phyloP scores from a whole-genome alignment of 495 filamentous ascomycete genomes.

The Aspergillus coremiiformis region DNA sequence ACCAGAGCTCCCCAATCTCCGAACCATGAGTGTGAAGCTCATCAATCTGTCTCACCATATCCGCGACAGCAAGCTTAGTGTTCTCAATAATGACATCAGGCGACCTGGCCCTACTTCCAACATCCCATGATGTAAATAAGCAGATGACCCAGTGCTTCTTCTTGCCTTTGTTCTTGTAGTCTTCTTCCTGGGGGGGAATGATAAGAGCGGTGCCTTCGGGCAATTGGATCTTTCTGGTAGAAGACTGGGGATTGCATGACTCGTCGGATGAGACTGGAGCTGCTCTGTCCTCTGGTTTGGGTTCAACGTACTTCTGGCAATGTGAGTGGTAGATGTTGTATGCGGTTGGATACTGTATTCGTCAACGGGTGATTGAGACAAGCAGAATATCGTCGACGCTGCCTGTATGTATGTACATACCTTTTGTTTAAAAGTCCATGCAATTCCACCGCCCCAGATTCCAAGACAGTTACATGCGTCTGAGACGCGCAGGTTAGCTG shows the following conservation, averaged over 20 bases:
- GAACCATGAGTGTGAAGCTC: slow-evolving; percentile 3
- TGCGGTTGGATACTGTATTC: slow-evolving; percentile 35
- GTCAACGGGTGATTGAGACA: not conserved
- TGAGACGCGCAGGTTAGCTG: slow-evolving; percentile 4
- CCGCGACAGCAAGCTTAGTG: slow-evolving; percentile 31
- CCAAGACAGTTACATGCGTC: slow-evolving; percentile 44
- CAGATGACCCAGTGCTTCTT: slow-evolving; percentile 45
- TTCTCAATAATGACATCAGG: slow-evolving; percentile 29
- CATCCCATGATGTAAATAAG: slow-evolving; percentile 36
- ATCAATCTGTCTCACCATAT: slow-evolving; percentile 30
- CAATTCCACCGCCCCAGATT: slow-evolving; percentile 40
- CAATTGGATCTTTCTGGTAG: slow-evolving; percentile 4
- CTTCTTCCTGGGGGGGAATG: slow-evolving; percentile 33
- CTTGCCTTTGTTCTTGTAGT: slow-evolving; percentile 7
- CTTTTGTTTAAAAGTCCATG: slow-evolving; percentile 24
- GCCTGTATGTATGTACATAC: too few species aligned
- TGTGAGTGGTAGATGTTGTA: slow-evolving; percentile 28
- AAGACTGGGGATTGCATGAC: not conserved
- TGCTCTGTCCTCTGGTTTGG: slow-evolving; percentile 1
- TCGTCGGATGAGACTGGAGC: slow-evolving; percentile 3
- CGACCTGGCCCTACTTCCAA: slow-evolving; percentile 22
- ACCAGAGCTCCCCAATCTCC: slow-evolving; percentile 20
- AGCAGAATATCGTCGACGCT: too few species aligned
- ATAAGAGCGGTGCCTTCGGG: slow-evolving; percentile 38
- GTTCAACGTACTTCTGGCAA: slow-evolving; percentile 19